phyloP scores from a whole-genome alignment of 2,329 filamentous ascomycete genomes.

The Ceratocystis lukuohia region DNA sequence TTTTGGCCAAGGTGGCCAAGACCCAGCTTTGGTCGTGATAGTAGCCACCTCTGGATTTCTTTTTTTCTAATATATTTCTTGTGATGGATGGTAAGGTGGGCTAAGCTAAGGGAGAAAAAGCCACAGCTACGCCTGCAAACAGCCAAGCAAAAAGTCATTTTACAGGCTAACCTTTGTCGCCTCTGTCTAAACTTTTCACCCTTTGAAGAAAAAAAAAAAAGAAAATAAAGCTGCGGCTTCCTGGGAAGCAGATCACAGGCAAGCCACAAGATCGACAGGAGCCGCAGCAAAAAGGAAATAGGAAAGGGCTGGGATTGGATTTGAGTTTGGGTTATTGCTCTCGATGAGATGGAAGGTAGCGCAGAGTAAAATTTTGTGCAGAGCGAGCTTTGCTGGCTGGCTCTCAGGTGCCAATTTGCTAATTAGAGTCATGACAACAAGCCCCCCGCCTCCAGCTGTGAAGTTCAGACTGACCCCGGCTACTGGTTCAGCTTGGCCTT shows the following conservation, averaged over 20 bases:
- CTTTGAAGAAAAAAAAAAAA: neutral
- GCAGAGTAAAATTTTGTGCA: neutral
- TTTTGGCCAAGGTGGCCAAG: neutral
- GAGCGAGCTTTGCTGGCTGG: neutral
- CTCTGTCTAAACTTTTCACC: neutral
- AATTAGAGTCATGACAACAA: slow-evolving; percentile 4
- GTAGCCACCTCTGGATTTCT: neutral
- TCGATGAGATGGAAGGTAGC: neutral
- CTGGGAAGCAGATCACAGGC: slow-evolving; percentile 5
- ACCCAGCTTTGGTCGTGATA: neutral
- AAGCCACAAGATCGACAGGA: slow-evolving; percentile 7
- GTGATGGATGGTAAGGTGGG: neutral
- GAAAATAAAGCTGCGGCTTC: too few species aligned
- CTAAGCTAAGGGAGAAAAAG: neutral
- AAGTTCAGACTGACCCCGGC: neutral
- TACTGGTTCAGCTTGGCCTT: slow-evolving; percentile 3
- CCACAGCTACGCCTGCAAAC: neutral
- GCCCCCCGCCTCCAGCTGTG: neutral
- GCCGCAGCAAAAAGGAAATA: slow-evolving; percentile 6
- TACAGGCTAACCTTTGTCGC: neutral
- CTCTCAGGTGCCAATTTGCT: neutral
- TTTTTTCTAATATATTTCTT: neutral
- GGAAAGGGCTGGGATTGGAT: slow-evolving; percentile 1
- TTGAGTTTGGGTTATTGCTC: neutral
- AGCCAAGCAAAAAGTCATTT: neutral